A percentile compares a stretch with the other conserved stretches of the same genome.
Evolutionary conservation across 2,329 filamentous ascomycete species (phyloP).

Genomic region (Epichloe typhina): DNA sequence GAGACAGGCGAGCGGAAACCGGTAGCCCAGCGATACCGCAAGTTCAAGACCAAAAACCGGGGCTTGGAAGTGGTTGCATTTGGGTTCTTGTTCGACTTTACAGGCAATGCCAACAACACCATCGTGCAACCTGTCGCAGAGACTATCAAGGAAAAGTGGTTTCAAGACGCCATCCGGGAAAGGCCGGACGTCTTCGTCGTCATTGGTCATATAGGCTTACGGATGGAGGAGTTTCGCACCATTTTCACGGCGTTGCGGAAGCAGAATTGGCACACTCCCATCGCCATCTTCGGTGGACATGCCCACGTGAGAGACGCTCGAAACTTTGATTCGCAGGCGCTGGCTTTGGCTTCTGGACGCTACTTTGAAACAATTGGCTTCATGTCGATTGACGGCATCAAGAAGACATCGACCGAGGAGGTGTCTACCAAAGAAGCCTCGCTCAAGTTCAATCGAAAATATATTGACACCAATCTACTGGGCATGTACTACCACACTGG

Average conservation of each 20-base stretch:
- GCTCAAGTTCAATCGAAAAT: conserved; percentile 59
- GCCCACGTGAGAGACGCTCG: conserved; percentile 77
- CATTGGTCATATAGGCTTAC: conserved; percentile 70
- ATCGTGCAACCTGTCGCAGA: conserved; percentile 68
- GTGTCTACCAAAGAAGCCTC: conserved; percentile 20
- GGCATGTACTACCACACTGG: conserved; percentile 73
- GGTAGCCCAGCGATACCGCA: conserved; percentile 70
- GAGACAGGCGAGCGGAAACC: conserved; percentile 58
- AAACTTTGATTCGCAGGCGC: conserved; percentile 63
- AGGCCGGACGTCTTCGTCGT: conserved; percentile 82
- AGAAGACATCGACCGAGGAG: conserved; percentile 15
- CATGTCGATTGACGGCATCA: conserved; percentile 65
- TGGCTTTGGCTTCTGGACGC: conserved; percentile 72
- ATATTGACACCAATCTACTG: conserved; percentile 88
- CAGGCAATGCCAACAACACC: conserved; percentile 80
- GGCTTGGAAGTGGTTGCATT: conserved; percentile 75
- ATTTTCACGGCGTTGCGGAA: conserved; percentile 69
- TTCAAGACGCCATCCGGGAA: conserved; percentile 70
- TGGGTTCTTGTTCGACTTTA: conserved; percentile 93
- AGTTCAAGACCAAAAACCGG: conserved; percentile 84
- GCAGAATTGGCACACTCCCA: conserved; percentile 67
- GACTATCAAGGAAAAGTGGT: conserved; percentile 76
- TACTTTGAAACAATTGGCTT: conserved; percentile 96
- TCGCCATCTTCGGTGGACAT: conserved; percentile 87
- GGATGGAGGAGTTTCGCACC: conserved; percentile 63